phyloP scores from a whole-genome alignment of 2,329 filamentous ascomycete species.

The Fusarium compactum region DNA sequence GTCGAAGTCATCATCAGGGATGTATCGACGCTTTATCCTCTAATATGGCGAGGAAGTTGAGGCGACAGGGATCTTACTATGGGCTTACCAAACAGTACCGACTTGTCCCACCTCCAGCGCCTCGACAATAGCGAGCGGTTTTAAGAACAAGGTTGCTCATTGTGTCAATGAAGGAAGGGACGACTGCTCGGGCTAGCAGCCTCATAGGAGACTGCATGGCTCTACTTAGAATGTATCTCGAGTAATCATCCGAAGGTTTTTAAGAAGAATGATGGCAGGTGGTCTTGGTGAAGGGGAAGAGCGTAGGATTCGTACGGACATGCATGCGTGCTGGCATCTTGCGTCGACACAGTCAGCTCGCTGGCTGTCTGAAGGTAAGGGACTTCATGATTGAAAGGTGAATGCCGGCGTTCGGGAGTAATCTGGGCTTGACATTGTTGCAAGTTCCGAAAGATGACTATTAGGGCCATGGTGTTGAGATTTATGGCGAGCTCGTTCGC shows the following conservation, averaged over 20 bases:
- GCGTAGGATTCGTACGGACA: slow-evolving; percentile 37
- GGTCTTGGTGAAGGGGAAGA: slow-evolving; percentile 43
- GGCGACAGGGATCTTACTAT: slow-evolving; percentile 32
- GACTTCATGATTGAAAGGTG: slow-evolving; percentile 22
- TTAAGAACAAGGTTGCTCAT: slow-evolving; percentile 39
- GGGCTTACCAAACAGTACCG: slow-evolving; percentile 36
- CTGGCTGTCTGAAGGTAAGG: slow-evolving; percentile 25
- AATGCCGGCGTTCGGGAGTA: slow-evolving; percentile 30
- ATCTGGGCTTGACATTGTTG: slow-evolving; percentile 12
- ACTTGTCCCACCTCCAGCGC: slow-evolving; percentile 26
- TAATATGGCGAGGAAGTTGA: slow-evolving; percentile 39
- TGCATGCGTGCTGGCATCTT: slow-evolving; percentile 42
- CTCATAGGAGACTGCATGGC: slow-evolving; percentile 37
- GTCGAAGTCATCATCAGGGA: slow-evolving; percentile 38
- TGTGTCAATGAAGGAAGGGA: slow-evolving; percentile 35
- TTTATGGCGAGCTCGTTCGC: background rate
- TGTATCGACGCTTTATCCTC: slow-evolving; percentile 40
- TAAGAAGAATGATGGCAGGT: slow-evolving; percentile 45
- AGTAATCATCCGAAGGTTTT: slow-evolving; percentile 49
- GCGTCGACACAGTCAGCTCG: slow-evolving; percentile 22
- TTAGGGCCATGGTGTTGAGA: background rate
- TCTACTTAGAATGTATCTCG: slow-evolving; percentile 50
- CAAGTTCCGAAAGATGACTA: slow-evolving; percentile 6
- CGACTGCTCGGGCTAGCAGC: slow-evolving; percentile 29
- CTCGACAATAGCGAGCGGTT: slow-evolving; percentile 34